phyloP scores from a whole-genome alignment of 78 protist species.

The Pigoraptor vietnamica region DNA sequence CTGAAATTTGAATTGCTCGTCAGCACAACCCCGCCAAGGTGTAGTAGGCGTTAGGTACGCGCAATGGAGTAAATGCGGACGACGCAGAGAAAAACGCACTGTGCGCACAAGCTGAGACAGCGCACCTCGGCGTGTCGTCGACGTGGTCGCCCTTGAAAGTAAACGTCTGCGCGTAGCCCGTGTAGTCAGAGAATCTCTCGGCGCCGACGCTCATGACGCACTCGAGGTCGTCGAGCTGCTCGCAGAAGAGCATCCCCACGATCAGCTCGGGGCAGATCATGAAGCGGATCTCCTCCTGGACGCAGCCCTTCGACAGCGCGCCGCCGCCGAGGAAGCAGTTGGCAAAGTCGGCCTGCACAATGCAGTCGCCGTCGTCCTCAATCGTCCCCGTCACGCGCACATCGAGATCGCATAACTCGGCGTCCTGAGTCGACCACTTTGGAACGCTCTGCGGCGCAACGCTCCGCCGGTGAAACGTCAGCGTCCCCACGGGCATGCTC shows the following conservation, averaged over 20 bases:
- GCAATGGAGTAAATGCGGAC: too few relatives aligned
- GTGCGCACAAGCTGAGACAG: not conserved
- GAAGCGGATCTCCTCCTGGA: conserved; percentile 67
- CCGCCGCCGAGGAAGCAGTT: conserved; percentile 65
- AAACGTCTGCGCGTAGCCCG: conserved; percentile 41
- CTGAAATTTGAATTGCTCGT: too few relatives aligned
- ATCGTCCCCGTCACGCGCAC: not conserved
- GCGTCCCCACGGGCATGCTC: not conserved
- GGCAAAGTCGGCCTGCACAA: conserved; percentile 60
- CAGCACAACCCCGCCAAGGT: too few relatives aligned
- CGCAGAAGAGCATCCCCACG: conserved; percentile 24
- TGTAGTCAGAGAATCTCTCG: conserved; percentile 16
- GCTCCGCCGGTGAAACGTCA: conserved; percentile 6
- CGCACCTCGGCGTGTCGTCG: not conserved
- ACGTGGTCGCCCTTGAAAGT: not conserved
- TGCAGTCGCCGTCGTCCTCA: conserved; percentile 8
- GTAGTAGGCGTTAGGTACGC: too few relatives aligned
- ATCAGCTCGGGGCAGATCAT: conserved; percentile 46
- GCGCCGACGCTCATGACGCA: conserved; percentile 14
- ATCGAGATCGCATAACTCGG: too few relatives aligned
- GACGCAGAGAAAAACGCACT: not conserved
- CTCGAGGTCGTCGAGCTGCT: conserved; percentile 8
- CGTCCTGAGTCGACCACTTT: too few relatives aligned
- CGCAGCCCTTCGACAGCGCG: conserved; percentile 48
- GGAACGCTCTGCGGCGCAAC: too few relatives aligned